Percentiles rank a stretch among this genome's conserved stretches.
These are phyloP conservation scores for Debaryomyces robertsiae DNA, from an alignment of 1,139 yeast species.

Conservation along the genomic window DNA sequence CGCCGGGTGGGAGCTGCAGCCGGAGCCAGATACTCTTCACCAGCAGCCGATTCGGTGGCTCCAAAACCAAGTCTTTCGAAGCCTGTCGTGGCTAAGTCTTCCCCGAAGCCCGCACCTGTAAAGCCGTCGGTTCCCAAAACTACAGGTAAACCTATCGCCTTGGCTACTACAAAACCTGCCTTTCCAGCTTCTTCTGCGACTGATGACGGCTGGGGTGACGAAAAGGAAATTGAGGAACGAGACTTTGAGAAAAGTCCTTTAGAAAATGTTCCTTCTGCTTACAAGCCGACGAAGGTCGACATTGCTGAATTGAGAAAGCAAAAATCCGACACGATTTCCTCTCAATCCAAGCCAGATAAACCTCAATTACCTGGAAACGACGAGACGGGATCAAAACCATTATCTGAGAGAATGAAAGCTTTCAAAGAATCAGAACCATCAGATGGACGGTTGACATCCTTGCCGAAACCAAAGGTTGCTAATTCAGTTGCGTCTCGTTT, in stretches of 20 bases:
- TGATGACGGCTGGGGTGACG: constrained; percentile 68
- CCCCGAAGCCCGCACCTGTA: constrained; percentile 26
- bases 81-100: constrained; percentile 24
- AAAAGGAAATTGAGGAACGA: constrained; percentile 67
- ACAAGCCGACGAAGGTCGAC: constrained; percentile 61
- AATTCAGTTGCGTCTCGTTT: constrained; percentile 57
- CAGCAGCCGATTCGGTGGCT: constrained; percentile 21
- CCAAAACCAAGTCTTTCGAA: constrained; percentile 27
- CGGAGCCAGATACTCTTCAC: constrained; percentile 90
- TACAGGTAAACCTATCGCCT: constrained; percentile 43
- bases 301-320: constrained; percentile 47
- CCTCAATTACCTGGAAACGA: constrained; percentile 23
- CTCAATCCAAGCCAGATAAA: constrained; percentile 33
- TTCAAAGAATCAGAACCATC: constrained; percentile 31
- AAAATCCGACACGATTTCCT: constrained; percentile 51
- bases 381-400: constrained; percentile 36
- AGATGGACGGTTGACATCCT: constrained; percentile 58
- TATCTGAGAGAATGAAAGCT: constrained; percentile 46
- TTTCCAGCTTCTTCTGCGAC: constrained; percentile 28
- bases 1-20: constrained; percentile 86
- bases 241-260: constrained; percentile 67
- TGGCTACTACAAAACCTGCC: constrained; percentile 22
- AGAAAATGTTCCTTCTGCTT: constrained; percentile 63
- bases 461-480: constrained; percentile 66
- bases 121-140: constrained; percentile 39